phyloP scores from a whole-genome alignment of 2,329 filamentous ascomycete species.

The Drechslerella stenobrocha region DNA sequence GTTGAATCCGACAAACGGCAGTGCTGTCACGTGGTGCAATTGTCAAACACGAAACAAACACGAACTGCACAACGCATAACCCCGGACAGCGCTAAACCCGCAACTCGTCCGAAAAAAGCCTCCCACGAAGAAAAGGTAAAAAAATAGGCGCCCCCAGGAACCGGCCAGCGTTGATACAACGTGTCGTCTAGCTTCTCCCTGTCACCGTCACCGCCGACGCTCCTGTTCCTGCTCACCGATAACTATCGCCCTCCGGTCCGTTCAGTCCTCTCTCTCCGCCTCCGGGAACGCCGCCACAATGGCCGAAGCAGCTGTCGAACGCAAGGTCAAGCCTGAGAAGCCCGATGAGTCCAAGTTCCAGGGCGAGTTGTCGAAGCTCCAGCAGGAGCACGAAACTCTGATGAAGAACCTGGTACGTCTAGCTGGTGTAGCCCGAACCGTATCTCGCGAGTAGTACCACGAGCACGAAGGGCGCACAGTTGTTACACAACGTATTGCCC shows the following conservation, averaged over 20 bases:
- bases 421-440: background rate
- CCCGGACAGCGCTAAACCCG: constrained; percentile 8
- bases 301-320: constrained; percentile 54
- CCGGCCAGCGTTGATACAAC: constrained; percentile 28
- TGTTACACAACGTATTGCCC: too few relatives aligned
- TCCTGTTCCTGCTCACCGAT: constrained; percentile 6
- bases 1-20: background rate
- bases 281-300: constrained; percentile 54
- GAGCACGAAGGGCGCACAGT: too few relatives aligned
- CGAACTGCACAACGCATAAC: too few relatives aligned
- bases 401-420: constrained; percentile 69
- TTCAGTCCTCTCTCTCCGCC: constrained; percentile 8
- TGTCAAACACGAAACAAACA: too few relatives aligned
- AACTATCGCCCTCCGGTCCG: background rate
- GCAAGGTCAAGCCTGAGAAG: constrained; percentile 71
- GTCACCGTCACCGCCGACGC: constrained; percentile 1
- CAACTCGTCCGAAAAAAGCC: constrained; percentile 22
- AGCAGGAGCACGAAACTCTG: constrained; percentile 80
- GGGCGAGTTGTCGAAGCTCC: constrained; percentile 73
- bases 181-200: constrained; percentile 39
- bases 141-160: background rate
- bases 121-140: constrained; percentile 19
- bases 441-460: too few relatives aligned
- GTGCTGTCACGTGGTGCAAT: constrained; percentile 10
- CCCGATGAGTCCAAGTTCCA: constrained; percentile 87